A percentile compares a stretch with the other conserved stretches of the same genome.
Evolutionary conservation across 2,329 filamentous ascomycete species (phyloP).

Genomic region (Rhinocladiella similis): DNA sequence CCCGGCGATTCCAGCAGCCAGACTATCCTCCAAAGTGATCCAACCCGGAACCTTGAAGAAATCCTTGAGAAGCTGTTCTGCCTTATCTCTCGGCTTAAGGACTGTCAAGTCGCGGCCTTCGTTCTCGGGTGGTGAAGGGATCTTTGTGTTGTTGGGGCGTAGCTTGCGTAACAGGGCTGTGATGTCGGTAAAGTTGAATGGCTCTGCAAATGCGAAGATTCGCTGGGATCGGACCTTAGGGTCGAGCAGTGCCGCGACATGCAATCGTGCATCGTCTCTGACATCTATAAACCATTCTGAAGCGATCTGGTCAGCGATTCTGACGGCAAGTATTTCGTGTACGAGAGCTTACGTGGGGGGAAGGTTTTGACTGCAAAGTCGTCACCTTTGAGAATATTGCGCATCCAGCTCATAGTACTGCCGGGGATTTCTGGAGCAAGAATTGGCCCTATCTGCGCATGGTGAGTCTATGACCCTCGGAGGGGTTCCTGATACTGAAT

Average conservation of each 20-base stretch:
- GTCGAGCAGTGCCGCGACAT: constrained; percentile 53
- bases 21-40: constrained; percentile 16
- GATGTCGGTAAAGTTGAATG: constrained; percentile 48
- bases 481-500: neutral
- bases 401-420: constrained; percentile 30
- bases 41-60: constrained; percentile 18
- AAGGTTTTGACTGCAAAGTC: neutral
- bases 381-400: neutral
- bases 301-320: neutral
- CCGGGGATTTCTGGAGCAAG: constrained; percentile 6
- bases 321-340: too few relatives aligned
- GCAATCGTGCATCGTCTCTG: constrained; percentile 53
- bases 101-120: constrained; percentile 8
- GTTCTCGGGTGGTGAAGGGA: constrained; percentile 4
- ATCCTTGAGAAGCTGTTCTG: constrained; percentile 18
- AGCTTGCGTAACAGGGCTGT: constrained; percentile 39
- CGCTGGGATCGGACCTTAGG: constrained; percentile 49
- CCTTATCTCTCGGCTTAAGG: constrained; percentile 6
- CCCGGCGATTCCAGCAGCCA: neutral
- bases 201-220: constrained; percentile 54
- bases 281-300: constrained; percentile 36
- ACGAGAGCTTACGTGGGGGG: constrained; percentile 3
- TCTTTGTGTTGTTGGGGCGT: constrained; percentile 38
- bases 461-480: neutral
- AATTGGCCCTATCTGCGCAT: constrained; percentile 1